A percentile compares a stretch with the other conserved stretches of the same genome.
phyloP scores from a whole-genome alignment of 371 early-diverging fungal species.

The Mortierella sp. region DNA sequence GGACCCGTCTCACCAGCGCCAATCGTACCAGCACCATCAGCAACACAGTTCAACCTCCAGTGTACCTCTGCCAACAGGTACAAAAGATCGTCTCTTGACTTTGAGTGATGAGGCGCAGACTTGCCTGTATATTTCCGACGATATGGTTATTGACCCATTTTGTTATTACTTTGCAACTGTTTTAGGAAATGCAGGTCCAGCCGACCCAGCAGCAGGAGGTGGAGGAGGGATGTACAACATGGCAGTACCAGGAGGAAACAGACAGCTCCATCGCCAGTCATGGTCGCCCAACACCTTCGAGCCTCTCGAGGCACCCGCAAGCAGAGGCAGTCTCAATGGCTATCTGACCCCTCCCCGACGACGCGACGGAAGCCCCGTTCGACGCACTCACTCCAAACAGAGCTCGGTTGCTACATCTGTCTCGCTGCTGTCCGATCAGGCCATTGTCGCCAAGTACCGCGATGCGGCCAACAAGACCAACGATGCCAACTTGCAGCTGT shows the following conservation, averaged over 20 bases:
- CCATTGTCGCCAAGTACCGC: conserved; percentile 61
- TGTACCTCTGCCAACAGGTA: conserved; percentile 23
- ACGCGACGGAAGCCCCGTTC: conserved; percentile 8
- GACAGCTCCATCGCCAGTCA: conserved; percentile 26
- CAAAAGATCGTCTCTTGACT: not conserved
- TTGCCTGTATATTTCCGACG: too few species aligned
- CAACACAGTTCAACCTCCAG: conserved; percentile 40
- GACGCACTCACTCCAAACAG: conserved; percentile 31
- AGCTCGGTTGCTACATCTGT: conserved; percentile 32
- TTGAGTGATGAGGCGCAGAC: not conserved
- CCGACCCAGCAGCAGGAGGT: conserved; percentile 12
- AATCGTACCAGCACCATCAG: conserved; percentile 22
- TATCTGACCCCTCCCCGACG: conserved; percentile 34
- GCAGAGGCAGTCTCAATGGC: not conserved
- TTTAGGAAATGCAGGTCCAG: conserved; percentile 36
- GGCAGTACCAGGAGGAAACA: conserved; percentile 9
- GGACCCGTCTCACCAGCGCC: conserved; percentile 22
- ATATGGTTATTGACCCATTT: not conserved
- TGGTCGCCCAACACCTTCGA: conserved; percentile 43
- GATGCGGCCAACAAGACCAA: conserved; percentile 78
- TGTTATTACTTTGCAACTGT: not conserved
- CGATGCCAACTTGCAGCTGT: conserved; percentile 71
- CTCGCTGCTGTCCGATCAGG: conserved; percentile 24
- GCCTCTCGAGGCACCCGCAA: conserved; percentile 15
- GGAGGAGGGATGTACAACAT: conserved; percentile 8